Evolutionary conservation across 2,329 filamentous ascomycete genomes (phyloP).

Genomic region (Akanthomyces uredinophilus): DNA sequence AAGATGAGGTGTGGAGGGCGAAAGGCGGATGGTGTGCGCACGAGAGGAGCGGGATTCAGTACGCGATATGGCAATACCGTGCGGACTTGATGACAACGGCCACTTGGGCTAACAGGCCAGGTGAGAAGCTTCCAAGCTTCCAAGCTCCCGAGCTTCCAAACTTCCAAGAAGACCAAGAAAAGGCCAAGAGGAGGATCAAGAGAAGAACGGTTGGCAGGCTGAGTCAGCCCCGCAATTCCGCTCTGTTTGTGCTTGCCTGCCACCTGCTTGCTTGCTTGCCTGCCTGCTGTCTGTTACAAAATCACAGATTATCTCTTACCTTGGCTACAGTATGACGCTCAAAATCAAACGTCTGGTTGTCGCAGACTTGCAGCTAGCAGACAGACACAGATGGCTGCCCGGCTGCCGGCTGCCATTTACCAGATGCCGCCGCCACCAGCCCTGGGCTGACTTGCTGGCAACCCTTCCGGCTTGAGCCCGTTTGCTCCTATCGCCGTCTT

Average conservation of each 20-base stretch:
- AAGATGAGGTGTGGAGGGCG: neutral
- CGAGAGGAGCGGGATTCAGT: constrained; percentile 8
- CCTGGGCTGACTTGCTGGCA: neutral
- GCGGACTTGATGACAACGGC: neutral
- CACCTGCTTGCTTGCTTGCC: too few species aligned
- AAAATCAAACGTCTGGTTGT: neutral
- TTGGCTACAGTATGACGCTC: too few species aligned
- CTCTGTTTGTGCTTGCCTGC: too few species aligned
- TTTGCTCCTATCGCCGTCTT: neutral
- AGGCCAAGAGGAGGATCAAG: neutral
- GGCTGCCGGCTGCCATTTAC: neutral
- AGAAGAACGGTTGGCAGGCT: neutral
- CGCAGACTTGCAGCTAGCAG: neutral
- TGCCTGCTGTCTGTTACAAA: too few species aligned
- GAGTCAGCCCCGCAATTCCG: constrained; percentile 4
- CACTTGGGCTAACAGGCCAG: neutral
- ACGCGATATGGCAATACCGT: constrained; percentile 9
- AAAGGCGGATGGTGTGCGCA: neutral
- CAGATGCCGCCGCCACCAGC: neutral
- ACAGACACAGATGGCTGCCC: neutral
- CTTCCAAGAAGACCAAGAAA: neutral
- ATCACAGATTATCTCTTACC: too few species aligned
- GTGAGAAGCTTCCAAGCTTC: neutral
- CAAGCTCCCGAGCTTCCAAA: too few species aligned
- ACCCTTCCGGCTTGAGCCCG: neutral